Evolutionary conservation across 2,329 filamentous ascomycete genomes (phyloP).

Genomic region (Fusarium nematophilum): DNA sequence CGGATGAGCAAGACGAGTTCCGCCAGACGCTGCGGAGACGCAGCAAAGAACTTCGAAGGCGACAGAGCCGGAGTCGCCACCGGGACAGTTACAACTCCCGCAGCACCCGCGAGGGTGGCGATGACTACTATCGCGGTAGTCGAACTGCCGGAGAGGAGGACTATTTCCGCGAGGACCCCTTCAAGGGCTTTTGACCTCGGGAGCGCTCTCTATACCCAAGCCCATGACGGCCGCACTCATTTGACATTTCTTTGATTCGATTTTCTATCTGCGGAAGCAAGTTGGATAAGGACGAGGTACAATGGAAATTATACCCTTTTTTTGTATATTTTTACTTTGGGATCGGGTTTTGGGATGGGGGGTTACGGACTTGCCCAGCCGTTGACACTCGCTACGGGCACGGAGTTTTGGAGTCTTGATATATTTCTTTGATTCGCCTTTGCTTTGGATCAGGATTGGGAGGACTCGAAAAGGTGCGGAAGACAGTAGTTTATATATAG

Average conservation of each 20-base stretch:
- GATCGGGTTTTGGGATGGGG: slow-evolving; percentile 12
- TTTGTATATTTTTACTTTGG: slow-evolving; percentile 39
- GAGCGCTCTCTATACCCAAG: neutral
- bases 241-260: slow-evolving; percentile 29
- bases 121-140: slow-evolving; percentile 62
- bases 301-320: slow-evolving; percentile 40
- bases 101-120: slow-evolving; percentile 55
- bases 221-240: slow-evolving; percentile 15
- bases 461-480: slow-evolving; percentile 18
- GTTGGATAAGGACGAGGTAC: slow-evolving; percentile 18
- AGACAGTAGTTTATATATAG: slow-evolving; percentile 5
- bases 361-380: slow-evolving; percentile 3
- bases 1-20: slow-evolving; percentile 63
- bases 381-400: slow-evolving; percentile 22
- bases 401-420: slow-evolving; percentile 31
- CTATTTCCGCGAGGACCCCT: slow-evolving; percentile 69
- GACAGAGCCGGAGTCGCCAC: slow-evolving; percentile 64
- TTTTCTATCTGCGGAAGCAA: slow-evolving; percentile 24
- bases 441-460: neutral
- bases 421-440: too few relatives aligned
- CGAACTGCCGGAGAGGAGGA: slow-evolving; percentile 65
- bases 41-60: slow-evolving; percentile 66
- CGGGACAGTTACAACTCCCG: slow-evolving; percentile 63
- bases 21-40: slow-evolving; percentile 60
- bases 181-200: slow-evolving; percentile 66